These are phyloP conservation scores for Candida cerambycidarum DNA, from an alignment of 805 yeast genomes.

Conservation along the genomic window DNA sequence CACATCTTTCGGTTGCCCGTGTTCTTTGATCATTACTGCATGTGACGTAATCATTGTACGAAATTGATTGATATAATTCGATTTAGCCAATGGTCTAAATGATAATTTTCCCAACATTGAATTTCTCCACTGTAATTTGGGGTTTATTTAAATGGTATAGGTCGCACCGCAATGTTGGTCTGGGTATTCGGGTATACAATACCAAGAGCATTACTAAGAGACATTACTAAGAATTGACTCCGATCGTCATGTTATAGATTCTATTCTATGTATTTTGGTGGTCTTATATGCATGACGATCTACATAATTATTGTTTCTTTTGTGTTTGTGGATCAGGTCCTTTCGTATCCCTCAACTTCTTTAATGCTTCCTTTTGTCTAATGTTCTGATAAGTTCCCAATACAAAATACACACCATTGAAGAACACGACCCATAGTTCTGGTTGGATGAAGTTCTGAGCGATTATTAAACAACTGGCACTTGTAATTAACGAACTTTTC, in stretches of 20 bases:
- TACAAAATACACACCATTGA: slow-evolving; percentile 55
- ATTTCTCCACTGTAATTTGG: neutral
- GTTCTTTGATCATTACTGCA: slow-evolving; percentile 64
- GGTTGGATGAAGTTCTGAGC: slow-evolving; percentile 61
- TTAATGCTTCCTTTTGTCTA: slow-evolving; percentile 21
- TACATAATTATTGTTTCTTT: no score
- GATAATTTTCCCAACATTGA: slow-evolving; percentile 4
- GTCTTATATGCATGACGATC: no score
- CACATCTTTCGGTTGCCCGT: slow-evolving; percentile 66
- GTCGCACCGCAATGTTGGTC: neutral
- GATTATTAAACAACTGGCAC: slow-evolving; percentile 48
- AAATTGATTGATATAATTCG: neutral
- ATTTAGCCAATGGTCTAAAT: neutral
- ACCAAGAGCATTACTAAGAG: slow-evolving; percentile 1
- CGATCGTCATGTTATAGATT: neutral
- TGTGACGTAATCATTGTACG: slow-evolving; percentile 50
- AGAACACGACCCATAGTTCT: slow-evolving; percentile 65
- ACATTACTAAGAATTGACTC: neutral
- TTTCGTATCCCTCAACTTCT: neutral
- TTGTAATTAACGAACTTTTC: slow-evolving; percentile 54
- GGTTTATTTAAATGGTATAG: neutral
- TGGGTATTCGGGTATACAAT: slow-evolving; percentile 3
- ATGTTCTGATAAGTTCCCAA: slow-evolving; percentile 65
- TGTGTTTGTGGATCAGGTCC: neutral
- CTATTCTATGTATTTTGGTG: no score